Base-by-base conservation (phyloP, 768 basidiomycete species). In the Coprinopsis cinerea region DNA sequence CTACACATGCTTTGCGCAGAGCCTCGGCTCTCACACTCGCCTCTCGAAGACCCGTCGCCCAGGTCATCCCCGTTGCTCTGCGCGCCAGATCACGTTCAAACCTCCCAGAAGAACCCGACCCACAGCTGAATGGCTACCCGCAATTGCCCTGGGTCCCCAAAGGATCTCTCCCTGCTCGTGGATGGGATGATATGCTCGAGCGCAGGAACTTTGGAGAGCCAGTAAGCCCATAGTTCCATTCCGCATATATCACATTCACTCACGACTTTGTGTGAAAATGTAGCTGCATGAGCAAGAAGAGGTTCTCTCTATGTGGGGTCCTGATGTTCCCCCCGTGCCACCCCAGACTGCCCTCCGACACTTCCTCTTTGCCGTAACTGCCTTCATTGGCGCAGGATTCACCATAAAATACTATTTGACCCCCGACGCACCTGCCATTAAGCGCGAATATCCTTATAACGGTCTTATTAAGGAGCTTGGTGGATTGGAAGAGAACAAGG, bases 241-340 rank as follows among this genome's bases (percentile, higher is more conserved):
- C 20, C 25, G 51, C 30, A 23, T 4, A 13, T 26, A 35, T 50
- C 24, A 26, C 30, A 43, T 30, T 55, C 9, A 28, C 39, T 53
- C 55, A 42, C 60, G n/a, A n/a, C n/a, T n/a, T 40, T 58, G 49
- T 34, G 53, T 26, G 26, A 22, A 37, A 32, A 32, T 25, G 39
- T 59, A 92, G 90, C 65, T 90, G 26, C 89, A 88, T 52, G 88
- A 90, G 64, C 74, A 79, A 59, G 88, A 91, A 45, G 90, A 92
- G 59, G 70, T 87, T 20, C 66, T 85, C 49, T 88, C 85, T 30
- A 88, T 92, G 85, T 92, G 88, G 88, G 88, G 88, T 22, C 88
- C 88, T 18, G 90, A 92, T 59, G 70, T 79, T 24, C 77, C 89
- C 34, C 74, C 75, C 18, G 68, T 88, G 11, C 67, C 73, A 11